Percentiles rank a stretch among this genome's conserved stretches.
Conservation (phyloP, 2,329 filamentous ascomycete genomes). For the Triangularia setosa region DNA sequence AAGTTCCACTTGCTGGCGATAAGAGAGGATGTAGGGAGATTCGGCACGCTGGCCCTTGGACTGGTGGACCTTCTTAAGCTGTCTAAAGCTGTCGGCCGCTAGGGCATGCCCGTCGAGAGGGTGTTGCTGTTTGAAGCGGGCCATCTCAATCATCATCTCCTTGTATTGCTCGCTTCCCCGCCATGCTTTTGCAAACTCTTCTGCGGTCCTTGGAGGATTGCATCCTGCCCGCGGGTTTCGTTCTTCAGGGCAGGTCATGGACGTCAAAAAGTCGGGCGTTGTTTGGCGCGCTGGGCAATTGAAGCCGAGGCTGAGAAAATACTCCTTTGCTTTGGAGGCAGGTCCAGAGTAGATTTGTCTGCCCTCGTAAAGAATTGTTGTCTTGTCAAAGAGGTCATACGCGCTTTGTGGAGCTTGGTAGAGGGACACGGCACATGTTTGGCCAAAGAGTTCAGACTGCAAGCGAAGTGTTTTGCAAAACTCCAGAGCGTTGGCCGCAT, state of each 20-base stretch:
- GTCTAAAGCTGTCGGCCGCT: background rate
- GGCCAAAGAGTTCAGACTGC: constrained; percentile 62
- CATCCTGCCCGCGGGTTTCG: constrained; percentile 65
- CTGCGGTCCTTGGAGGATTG: constrained; percentile 50
- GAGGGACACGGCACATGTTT: constrained; percentile 66
- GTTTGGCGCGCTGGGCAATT: constrained; percentile 63
- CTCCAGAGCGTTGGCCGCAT: constrained; percentile 68
- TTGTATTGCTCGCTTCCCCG: background rate
- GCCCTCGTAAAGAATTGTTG: constrained; percentile 54
- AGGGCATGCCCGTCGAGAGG: background rate
- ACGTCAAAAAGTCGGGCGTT: constrained; percentile 68
- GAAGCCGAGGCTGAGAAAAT: constrained; percentile 65
- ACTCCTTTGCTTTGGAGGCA: constrained; percentile 55
- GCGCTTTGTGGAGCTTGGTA: constrained; percentile 65
- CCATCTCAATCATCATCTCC: background rate
- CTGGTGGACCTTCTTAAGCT: too few species aligned
- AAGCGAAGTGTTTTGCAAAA: constrained; percentile 68
- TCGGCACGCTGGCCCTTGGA: background rate
- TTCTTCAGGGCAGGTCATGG: constrained; percentile 59
- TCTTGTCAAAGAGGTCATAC: constrained; percentile 63
- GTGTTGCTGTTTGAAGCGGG: background rate
- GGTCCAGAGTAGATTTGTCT: constrained; percentile 61
- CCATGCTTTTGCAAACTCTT: constrained; percentile 54
- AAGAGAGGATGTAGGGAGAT: constrained; percentile 7
- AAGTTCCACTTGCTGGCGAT: constrained; percentile 3